phyloP scores from a whole-genome alignment of 2,329 filamentous ascomycete species.

The Cercospora citrullina region DNA sequence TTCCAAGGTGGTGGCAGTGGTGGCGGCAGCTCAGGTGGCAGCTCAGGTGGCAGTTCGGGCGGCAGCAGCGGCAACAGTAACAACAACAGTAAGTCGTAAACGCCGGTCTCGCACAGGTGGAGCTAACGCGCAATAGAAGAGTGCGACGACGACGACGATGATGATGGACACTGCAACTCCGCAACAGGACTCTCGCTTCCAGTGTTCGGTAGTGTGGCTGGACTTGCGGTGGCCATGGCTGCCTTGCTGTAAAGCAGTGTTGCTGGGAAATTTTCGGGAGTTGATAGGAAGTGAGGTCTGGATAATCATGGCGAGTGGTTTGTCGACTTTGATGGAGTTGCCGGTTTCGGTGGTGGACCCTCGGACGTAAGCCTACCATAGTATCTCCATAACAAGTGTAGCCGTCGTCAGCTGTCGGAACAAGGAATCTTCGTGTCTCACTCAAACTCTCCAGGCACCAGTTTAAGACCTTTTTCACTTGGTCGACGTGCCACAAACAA shows the following conservation, averaged over 20 bases:
- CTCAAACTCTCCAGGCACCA: background rate
- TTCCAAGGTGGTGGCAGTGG: background rate
- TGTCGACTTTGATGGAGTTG: background rate
- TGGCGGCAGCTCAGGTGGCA: background rate
- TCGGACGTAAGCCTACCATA: background rate
- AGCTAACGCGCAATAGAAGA: slow-evolving; percentile 5
- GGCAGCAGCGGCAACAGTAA: background rate
- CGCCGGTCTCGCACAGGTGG: background rate
- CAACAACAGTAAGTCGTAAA: background rate
- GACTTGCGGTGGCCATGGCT: slow-evolving; percentile 13
- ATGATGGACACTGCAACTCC: slow-evolving; percentile 9
- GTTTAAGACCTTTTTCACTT: background rate
- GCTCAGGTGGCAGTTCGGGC: background rate
- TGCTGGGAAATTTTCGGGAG: background rate
- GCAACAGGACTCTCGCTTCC: slow-evolving; percentile 5
- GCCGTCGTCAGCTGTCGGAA: background rate
- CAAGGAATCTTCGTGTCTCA: background rate
- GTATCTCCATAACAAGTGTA: background rate
- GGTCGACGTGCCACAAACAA: background rate
- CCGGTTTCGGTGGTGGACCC: background rate
- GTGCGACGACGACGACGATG: slow-evolving; percentile 7
- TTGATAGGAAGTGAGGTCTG: background rate
- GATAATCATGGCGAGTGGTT: background rate
- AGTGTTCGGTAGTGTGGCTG: slow-evolving; percentile 14
- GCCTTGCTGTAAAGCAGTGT: slow-evolving; percentile 10